Evolutionary conservation across 2,329 filamentous ascomycete species (phyloP).

Genomic region (Colletotrichum costaricense): DNA sequence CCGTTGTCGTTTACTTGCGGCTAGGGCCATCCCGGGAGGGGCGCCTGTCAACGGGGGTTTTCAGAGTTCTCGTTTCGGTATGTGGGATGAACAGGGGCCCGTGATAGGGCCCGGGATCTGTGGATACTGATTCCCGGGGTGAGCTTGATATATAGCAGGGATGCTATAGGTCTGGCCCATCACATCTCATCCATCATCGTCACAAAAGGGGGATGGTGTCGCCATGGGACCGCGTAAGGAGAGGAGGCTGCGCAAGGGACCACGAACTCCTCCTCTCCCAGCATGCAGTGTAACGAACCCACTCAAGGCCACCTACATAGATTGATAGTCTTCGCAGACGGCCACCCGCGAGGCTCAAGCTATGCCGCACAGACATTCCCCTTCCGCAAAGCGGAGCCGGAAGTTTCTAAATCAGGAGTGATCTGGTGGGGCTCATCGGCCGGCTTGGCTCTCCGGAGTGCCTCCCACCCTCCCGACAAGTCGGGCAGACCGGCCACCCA

Average conservation of each 20-base stretch:
- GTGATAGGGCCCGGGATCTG: background rate
- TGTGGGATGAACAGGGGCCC: conserved; percentile 18
- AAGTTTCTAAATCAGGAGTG: conserved; percentile 11
- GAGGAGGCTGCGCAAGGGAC: conserved; percentile 9
- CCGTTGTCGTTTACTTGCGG: background rate
- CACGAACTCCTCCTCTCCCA: background rate
- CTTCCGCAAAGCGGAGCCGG: background rate
- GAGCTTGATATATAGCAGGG: conserved; percentile 7
- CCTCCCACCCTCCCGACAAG: background rate
- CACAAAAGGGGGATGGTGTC: background rate
- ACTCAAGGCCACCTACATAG: too few relatives aligned
- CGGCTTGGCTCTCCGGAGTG: conserved; percentile 2
- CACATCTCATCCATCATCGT: background rate
- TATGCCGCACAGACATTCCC: background rate
- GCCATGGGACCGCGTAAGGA: conserved; percentile 8
- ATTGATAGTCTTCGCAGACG: too few relatives aligned
- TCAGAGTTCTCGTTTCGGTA: conserved; percentile 9
- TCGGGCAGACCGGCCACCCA: conserved; percentile 17
- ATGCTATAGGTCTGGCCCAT: conserved; percentile 1
- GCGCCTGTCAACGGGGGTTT: background rate
- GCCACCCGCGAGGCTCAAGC: background rate
- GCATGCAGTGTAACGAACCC: background rate
- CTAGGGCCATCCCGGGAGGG: background rate
- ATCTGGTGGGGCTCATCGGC: background rate
- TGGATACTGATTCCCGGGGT: background rate